Percentiles rank a stretch among this genome's conserved stretches.
These are phyloP conservation scores for Phyllosticta capitalensis DNA, from an alignment of 2,329 filamentous ascomycete species.

Conservation along the genomic window DNA sequence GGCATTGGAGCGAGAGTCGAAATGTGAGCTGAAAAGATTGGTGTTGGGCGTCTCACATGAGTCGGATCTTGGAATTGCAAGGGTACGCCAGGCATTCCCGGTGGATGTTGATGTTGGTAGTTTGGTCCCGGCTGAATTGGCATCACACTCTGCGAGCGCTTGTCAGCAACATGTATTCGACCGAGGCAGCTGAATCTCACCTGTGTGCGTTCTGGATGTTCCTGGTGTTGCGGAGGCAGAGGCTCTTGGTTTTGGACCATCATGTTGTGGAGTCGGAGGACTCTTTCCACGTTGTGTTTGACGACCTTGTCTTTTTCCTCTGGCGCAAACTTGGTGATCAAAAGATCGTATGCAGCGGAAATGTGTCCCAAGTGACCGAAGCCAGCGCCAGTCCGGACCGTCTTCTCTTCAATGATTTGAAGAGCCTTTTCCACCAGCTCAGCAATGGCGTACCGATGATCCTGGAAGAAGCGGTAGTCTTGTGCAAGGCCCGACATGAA, in stretches of 20 bases:
- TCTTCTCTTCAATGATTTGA: conserved; percentile 23
- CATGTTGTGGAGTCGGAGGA: neutral
- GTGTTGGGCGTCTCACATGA: neutral
- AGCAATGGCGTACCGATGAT: conserved; percentile 19
- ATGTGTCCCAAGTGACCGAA: conserved; percentile 8
- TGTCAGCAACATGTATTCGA: neutral
- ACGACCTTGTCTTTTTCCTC: conserved; percentile 2
- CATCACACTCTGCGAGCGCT: neutral
- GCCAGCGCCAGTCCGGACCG: conserved; percentile 17
- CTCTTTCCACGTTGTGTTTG: conserved; percentile 7
- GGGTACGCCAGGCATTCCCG: neutral
- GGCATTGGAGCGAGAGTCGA: neutral
- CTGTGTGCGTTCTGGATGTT: neutral
- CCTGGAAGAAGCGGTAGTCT: conserved; percentile 20
- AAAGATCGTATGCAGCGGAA: conserved; percentile 6
- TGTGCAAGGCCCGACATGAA: conserved; percentile 6
- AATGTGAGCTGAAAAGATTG: neutral
- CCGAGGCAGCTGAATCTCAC: neutral
- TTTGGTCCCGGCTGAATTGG: neutral
- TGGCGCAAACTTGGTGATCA: conserved; percentile 5
- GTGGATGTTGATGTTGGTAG: neutral
- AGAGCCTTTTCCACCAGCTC: conserved; percentile 22
- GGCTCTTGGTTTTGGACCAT: conserved; percentile 5
- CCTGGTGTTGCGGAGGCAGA: neutral
- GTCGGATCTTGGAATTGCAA: neutral